These are phyloP conservation scores for Chalciporus sp. DNA, from an alignment of 1,284 basidiomycete genomes.

Conservation along the genomic window DNA sequence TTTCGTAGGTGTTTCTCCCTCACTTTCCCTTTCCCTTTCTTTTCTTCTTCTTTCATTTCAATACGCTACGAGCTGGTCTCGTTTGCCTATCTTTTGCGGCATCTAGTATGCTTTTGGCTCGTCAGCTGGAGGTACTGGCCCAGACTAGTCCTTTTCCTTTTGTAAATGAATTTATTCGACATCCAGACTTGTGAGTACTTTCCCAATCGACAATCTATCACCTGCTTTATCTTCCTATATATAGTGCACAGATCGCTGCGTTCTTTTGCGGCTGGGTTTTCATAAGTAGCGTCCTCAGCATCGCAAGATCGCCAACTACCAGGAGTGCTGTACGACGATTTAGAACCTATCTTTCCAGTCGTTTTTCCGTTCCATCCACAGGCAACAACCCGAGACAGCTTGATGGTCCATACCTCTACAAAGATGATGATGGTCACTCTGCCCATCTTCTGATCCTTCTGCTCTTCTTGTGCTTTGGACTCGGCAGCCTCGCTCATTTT, in stretches of 20 bases:
- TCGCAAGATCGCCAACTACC: conserved; percentile 33
- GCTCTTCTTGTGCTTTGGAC: conserved; percentile 47
- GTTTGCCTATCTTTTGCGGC: conserved; percentile 2
- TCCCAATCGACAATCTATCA: conserved; percentile 19
- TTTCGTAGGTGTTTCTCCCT: not conserved
- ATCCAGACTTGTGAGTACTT: conserved; percentile 30
- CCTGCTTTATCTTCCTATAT: not conserved
- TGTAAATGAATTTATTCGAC: conserved; percentile 25
- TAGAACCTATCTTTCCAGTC: conserved; percentile 12
- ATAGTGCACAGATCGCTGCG: conserved; percentile 44
- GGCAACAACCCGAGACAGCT: conserved; percentile 4
- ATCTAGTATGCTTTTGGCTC: conserved; percentile 11
- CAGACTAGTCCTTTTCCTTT: conserved; percentile 16
- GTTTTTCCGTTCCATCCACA: not conserved
- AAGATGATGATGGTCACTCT: not conserved
- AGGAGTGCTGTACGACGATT: conserved; percentile 19
- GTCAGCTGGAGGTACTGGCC: conserved; percentile 10
- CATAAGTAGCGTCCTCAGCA: conserved; percentile 43
- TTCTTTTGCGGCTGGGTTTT: conserved; percentile 58
- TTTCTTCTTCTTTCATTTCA: conserved; percentile 1
- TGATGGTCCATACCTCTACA: conserved; percentile 4
- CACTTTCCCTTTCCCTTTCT: not conserved
- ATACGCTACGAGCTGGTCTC: conserved; percentile 27
- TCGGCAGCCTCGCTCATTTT: conserved; percentile 47
- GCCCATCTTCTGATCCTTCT: conserved; percentile 37